phyloP scores from a whole-genome alignment of 1,284 basidiomycete genomes.

The Puccinia triticina region DNA sequence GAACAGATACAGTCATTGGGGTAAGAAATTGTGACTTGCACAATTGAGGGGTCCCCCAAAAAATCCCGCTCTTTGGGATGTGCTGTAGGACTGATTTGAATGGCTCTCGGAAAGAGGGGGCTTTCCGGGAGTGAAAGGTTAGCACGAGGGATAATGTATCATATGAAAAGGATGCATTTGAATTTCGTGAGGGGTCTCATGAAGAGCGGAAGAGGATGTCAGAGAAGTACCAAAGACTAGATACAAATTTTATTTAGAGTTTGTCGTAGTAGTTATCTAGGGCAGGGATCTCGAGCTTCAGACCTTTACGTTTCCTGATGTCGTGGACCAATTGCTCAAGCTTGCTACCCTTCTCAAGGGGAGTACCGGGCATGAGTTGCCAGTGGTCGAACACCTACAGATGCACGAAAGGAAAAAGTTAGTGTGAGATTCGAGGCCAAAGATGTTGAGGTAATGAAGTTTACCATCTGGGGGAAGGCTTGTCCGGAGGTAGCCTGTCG shows the following conservation, averaged over 20 bases:
- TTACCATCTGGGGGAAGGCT: conserved; percentile 93
- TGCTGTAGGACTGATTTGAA: no score
- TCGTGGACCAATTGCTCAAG: conserved; percentile 78
- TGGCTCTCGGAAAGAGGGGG: no score
- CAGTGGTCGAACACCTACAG: conserved; percentile 60
- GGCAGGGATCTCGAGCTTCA: conserved; percentile 69
- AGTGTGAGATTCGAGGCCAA: conserved; percentile 56
- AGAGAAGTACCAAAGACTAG: neutral
- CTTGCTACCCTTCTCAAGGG: conserved; percentile 72
- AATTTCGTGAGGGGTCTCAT: no score
- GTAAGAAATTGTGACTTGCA: no score
- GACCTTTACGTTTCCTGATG: conserved; percentile 90
- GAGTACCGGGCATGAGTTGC: conserved; percentile 45
- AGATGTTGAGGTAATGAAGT: conserved; percentile 70
- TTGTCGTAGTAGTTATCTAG: conserved; percentile 88
- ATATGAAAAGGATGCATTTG: neutral
- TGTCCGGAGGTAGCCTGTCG: conserved; percentile 91
- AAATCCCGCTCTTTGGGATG: no score
- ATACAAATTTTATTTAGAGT: conserved; percentile 60
- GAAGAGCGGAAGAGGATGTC: neutral
- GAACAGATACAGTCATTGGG: no score
- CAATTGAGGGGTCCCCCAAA: no score
- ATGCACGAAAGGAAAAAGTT: conserved; percentile 30
- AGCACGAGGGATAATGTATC: no score
- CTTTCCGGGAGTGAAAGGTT: no score